Percentiles rank a stretch among this genome's conserved stretches.
Conservation (phyloP, 2,329 filamentous ascomycete genomes). For the Myrmaecium sp. region DNA sequence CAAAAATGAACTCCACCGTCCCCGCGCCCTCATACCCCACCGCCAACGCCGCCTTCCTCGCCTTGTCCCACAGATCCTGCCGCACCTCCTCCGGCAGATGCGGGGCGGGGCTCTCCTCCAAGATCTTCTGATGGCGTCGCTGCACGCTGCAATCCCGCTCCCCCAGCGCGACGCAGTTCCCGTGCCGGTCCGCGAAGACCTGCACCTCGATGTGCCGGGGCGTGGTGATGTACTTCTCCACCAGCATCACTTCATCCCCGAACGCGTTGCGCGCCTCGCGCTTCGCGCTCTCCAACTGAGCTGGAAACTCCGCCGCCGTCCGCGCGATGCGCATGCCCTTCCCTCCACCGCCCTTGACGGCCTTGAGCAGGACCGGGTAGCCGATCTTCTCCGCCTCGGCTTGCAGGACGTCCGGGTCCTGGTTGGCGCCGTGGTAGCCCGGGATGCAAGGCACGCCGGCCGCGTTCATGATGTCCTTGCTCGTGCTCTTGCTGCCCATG, state of each 20-base stretch:
- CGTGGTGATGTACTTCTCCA: slow-evolving; percentile 52
- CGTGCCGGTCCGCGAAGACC: slow-evolving; percentile 48
- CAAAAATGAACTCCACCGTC: slow-evolving; percentile 53
- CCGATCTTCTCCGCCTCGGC: slow-evolving; percentile 56
- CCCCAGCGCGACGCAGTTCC: slow-evolving; percentile 46
- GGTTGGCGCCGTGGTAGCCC: slow-evolving; percentile 80
- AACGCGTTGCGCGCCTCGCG: slow-evolving; percentile 48
- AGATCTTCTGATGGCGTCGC: slow-evolving; percentile 47
- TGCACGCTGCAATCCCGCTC: slow-evolving; percentile 52
- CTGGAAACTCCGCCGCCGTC: slow-evolving; percentile 39
- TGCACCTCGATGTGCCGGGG: slow-evolving; percentile 52
- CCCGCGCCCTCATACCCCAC: slow-evolving; percentile 50
- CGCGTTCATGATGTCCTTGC: slow-evolving; percentile 90
- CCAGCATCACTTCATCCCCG: slow-evolving; percentile 48
- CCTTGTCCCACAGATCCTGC: slow-evolving; percentile 49
- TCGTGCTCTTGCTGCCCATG: slow-evolving; percentile 85
- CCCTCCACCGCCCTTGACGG: slow-evolving; percentile 47
- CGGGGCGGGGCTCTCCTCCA: slow-evolving; percentile 49
- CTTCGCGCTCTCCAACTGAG: slow-evolving; percentile 45
- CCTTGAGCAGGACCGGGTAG: slow-evolving; percentile 48
- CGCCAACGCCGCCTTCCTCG: slow-evolving; percentile 43
- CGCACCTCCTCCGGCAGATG: slow-evolving; percentile 41
- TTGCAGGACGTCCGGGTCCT: slow-evolving; percentile 46
- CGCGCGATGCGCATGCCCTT: slow-evolving; percentile 54
- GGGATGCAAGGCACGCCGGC: slow-evolving; percentile 95